Percentiles rank a stretch among this genome's conserved stretches.
phyloP scores from a whole-genome alignment of 2,329 filamentous ascomycete genomes.

The Penicillium hesseltinei region DNA sequence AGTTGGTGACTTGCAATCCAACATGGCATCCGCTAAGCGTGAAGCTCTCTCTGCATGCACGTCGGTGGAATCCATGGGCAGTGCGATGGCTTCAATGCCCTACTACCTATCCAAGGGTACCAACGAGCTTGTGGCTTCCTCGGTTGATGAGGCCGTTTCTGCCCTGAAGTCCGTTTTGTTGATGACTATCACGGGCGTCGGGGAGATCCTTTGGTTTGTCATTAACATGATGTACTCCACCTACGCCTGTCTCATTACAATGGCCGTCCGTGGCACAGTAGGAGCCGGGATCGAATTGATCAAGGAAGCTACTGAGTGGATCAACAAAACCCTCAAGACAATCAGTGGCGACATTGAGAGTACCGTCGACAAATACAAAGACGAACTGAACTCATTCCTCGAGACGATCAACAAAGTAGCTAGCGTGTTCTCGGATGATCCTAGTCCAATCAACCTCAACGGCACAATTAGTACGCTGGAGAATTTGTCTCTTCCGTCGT shows the following conservation, averaged over 20 bases:
- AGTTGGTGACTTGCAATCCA: constrained; percentile 67
- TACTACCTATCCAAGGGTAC: constrained; percentile 88
- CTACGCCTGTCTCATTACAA: constrained; percentile 83
- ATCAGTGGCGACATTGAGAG: constrained; percentile 49
- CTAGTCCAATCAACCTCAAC: constrained; percentile 64
- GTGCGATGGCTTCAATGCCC: constrained; percentile 96
- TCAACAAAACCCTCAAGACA: constrained; percentile 55
- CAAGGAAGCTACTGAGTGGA: constrained; percentile 58
- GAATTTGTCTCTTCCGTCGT: constrained; percentile 65
- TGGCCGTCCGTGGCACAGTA: constrained; percentile 76
- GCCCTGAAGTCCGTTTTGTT: constrained; percentile 76
- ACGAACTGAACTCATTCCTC: constrained; percentile 54
- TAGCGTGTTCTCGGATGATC: constrained; percentile 47
- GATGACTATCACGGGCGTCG: constrained; percentile 76
- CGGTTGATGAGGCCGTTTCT: constrained; percentile 76
- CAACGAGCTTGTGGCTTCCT: constrained; percentile 77
- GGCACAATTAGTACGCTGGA: constrained; percentile 65
- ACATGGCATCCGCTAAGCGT: constrained; percentile 71
- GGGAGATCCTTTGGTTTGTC: constrained; percentile 85
- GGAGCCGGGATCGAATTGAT: constrained; percentile 64
- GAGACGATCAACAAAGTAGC: constrained; percentile 57
- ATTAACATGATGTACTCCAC: constrained; percentile 90
- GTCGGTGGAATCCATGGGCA: constrained; percentile 88
- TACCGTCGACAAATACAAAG: constrained; percentile 50
- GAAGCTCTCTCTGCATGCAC: constrained; percentile 88